Base-by-base conservation (phyloP, 1,139 yeast genomes). In the Blastobotrys petasosporus region DNA sequence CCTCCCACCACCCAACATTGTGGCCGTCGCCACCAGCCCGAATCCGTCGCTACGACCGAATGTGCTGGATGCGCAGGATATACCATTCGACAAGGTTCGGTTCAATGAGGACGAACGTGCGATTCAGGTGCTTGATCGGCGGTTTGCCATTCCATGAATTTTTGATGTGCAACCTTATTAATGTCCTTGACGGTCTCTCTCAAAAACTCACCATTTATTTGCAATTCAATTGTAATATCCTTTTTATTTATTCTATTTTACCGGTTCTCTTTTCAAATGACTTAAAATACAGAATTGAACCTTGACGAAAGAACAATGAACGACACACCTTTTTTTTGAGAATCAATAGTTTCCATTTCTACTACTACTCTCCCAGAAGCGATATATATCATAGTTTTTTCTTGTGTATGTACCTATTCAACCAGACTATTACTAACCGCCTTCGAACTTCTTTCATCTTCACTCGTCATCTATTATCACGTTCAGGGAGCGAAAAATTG, bases 51-150 rank as follows among this genome's bases (percentile, higher is more conserved):
- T 42, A 9, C 37, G 29, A 32, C 33, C 29, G 7, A 17, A 41
- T 8, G 20, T 8, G 13, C 30, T 54, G 20, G 45, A 50, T 23
- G 57, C 54, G 13, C 58, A 54, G 42, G 63, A 59, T 17, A 55
- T 57, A 25, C 61, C 58, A 13, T 44, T 50, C 32, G 61, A 56
- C 11, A 55, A 54, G 42, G 56, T 54, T 7, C 42, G 52, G 13
- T 62, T 62, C 58, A 57, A 60, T 28, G 66, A 62, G 46, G 66
- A 62, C 42, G 54, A 54, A 17, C 49, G 66, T 7, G 65, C 65
- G 20, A 59, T 62, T 33, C 58, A 59, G 41, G 65, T 58, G 11
- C 55, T 63, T 35, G 64, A 63, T 45, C 49, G 54, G 39, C 54
- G 59, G 25, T 56, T 60, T 35, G 25, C 25, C 25, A 51, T 48